phyloP scores from a whole-genome alignment of 352 stramenopile species.

The Thalassiosira exigua region DNA sequence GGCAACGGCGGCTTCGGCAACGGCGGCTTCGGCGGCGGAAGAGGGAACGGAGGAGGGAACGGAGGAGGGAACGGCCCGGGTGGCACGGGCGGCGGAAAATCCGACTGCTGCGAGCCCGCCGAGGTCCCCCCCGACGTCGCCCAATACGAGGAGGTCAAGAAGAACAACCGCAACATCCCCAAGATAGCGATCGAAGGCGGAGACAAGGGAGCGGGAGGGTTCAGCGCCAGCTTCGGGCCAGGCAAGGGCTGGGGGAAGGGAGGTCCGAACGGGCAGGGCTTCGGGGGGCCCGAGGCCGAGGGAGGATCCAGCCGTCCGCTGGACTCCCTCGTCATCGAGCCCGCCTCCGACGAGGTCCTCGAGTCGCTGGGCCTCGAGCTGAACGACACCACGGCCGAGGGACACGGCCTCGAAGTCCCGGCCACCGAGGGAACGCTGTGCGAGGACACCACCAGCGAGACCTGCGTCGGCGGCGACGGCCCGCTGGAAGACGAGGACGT shows the following conservation, averaged over 20 bases:
- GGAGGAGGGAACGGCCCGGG: not conserved
- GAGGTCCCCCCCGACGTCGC: not conserved
- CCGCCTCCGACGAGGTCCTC: not conserved
- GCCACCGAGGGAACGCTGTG: not conserved
- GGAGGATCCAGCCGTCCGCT: not conserved
- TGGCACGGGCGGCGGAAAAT: not conserved
- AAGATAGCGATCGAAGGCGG: not conserved
- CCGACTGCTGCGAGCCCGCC: not conserved
- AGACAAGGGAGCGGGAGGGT: not conserved
- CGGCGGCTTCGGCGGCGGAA: not conserved
- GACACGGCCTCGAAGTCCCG: not conserved
- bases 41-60: not conserved
- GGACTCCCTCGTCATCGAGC: not conserved
- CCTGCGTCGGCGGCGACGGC: not conserved
- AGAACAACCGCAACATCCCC: not conserved
- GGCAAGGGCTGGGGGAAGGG: no score
- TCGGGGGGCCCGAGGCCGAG: not conserved
- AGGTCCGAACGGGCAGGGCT: not conserved
- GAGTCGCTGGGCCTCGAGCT: not conserved
- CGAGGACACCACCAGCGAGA: not conserved
- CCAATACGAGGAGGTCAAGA: not conserved
- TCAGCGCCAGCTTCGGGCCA: no score
- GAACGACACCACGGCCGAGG: not conserved
- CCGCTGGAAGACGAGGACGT: not conserved
- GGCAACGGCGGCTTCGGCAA: not conserved